phyloP scores from a whole-genome alignment of 78 protist genomes.

The Protostelium mycophagum region DNA sequence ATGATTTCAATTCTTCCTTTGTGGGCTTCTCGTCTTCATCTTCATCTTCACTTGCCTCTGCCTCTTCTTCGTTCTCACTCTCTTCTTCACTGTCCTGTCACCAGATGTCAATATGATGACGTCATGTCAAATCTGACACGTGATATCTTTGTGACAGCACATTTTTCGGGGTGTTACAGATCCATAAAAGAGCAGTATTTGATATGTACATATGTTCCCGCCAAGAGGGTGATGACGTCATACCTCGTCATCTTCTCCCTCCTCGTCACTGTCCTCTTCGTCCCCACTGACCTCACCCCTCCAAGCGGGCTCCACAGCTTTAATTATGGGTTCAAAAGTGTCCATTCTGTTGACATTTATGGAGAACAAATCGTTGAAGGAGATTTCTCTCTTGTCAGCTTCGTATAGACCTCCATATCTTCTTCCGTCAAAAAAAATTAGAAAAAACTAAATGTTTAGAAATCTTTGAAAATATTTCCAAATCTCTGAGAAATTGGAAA shows the following conservation, averaged over 20 bases:
- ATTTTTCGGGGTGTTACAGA: too few species aligned
- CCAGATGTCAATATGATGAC: too few species aligned
- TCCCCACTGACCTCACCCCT: not conserved
- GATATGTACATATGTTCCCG: too few species aligned
- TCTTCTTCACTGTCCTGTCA: not conserved
- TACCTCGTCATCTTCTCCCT: not conserved
- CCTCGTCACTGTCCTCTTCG: not conserved
- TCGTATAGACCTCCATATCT: not conserved
- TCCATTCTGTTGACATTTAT: not conserved
- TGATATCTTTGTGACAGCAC: too few species aligned
- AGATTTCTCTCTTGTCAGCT: not conserved
- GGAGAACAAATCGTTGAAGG: not conserved
- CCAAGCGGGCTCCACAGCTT: not conserved
- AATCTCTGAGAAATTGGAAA: not conserved
- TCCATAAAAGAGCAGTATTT: too few species aligned
- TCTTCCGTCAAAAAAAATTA: not conserved
- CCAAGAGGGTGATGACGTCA: too few species aligned
- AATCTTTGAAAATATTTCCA: not conserved
- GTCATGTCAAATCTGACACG: too few species aligned
- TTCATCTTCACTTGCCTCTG: not conserved
- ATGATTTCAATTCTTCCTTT: not conserved
- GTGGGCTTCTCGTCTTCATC: not conserved
- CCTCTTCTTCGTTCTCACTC: not conserved
- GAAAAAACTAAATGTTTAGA: not conserved
- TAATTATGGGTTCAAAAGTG: not conserved